Percentiles rank a stretch among this genome's conserved stretches.
Conservation (phyloP, 345 rosid genomes). For the Balakata baccata region DNA sequence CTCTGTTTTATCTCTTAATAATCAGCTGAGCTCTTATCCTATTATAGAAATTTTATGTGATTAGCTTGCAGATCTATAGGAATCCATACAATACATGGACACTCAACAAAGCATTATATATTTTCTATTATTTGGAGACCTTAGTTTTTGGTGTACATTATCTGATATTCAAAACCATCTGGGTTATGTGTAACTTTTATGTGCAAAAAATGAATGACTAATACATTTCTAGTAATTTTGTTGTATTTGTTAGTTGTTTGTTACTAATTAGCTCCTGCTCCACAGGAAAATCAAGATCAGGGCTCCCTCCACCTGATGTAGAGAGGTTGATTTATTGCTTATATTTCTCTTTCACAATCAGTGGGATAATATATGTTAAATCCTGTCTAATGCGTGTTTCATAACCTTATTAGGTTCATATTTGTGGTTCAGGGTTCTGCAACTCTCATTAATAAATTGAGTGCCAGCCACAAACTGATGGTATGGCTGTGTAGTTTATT, state of each 20-base stretch:
- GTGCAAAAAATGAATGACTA: background rate
- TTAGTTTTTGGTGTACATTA: background rate
- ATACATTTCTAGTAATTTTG: background rate
- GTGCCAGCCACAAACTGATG: slow-evolving; percentile 42
- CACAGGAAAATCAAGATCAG: slow-evolving; percentile 80
- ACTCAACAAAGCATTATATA: background rate
- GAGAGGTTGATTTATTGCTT: slow-evolving; percentile 55
- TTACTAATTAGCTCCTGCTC: slow-evolving; percentile 16
- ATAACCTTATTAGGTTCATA: slow-evolving; percentile 47
- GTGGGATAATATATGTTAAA: background rate
- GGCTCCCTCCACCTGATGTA: slow-evolving; percentile 48
- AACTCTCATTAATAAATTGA: slow-evolving; percentile 45
- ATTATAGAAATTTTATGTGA: background rate
- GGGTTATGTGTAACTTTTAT: slow-evolving; percentile 14
- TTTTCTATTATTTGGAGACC: background rate
- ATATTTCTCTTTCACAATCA: slow-evolving; percentile 1
- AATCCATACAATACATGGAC: background rate
- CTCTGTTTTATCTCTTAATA: no score
- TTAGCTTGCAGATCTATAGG: slow-evolving; percentile 2
- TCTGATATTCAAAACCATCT: background rate
- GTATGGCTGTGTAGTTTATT: slow-evolving; percentile 35
- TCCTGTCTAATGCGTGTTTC: slow-evolving; percentile 13
- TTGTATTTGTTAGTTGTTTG: background rate
- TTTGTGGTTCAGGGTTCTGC: slow-evolving; percentile 74
- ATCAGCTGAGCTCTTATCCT: no score